These are phyloP conservation scores for Hypoxylon trugodes DNA, from an alignment of 495 filamentous ascomycete species.

Conservation along the genomic window DNA sequence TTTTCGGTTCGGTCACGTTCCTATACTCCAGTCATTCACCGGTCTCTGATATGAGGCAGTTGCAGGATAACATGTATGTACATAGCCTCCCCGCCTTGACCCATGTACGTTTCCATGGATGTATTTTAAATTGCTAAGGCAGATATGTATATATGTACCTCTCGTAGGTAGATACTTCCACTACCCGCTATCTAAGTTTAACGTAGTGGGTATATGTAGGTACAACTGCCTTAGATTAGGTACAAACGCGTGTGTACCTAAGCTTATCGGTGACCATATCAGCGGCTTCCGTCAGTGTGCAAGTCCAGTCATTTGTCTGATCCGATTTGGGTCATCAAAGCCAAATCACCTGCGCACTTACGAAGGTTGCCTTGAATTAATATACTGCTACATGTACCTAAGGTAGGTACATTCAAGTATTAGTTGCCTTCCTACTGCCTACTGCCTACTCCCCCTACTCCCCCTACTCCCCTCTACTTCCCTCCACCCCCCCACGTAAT, in stretches of 20 bases:
- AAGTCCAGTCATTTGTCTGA: slow-evolving; percentile 10
- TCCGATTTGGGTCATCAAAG: slow-evolving; percentile 35
- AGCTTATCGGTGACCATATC: slow-evolving; percentile 29
- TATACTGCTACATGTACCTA: no score
- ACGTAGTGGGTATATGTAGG: not conserved
- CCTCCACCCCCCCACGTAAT: slow-evolving; percentile 21
- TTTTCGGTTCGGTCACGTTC: slow-evolving; percentile 35
- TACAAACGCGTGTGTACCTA: slow-evolving; percentile 1
- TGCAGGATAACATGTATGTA: not conserved
- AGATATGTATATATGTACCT: no score
- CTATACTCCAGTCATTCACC: slow-evolving; percentile 17
- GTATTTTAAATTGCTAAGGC: no score
- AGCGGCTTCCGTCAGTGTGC: no score
- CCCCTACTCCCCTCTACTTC: not conserved
- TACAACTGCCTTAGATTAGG: no score
- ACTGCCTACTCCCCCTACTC: not conserved
- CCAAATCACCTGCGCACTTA: slow-evolving; percentile 26
- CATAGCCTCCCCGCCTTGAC: not conserved
- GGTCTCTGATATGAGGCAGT: no score
- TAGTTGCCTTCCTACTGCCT: no score
- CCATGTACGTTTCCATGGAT: no score
- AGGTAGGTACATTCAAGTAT: no score
- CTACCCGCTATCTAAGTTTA: not conserved
- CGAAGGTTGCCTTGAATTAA: slow-evolving; percentile 15
- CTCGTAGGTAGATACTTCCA: not conserved